These are phyloP conservation scores for Phanerodontia chrysosporium DNA, from an alignment of 768 basidiomycete species.

Conservation along the genomic window DNA sequence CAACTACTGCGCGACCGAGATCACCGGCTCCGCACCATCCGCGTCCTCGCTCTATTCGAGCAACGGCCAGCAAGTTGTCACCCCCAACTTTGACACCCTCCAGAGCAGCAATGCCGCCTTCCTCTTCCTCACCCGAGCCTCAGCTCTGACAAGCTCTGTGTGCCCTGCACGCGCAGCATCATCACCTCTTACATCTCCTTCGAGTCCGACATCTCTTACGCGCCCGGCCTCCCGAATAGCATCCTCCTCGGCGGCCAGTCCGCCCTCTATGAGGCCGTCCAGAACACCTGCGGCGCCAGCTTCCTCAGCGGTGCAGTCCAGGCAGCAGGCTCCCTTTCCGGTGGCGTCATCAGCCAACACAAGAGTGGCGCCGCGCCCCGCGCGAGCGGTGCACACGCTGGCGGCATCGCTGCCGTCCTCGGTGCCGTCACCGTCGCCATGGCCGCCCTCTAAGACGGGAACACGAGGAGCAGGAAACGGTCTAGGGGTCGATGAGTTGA, in stretches of 20 bases:
- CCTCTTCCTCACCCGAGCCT: slow-evolving; percentile 66
- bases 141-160: slow-evolving; percentile 61
- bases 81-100: slow-evolving; percentile 56
- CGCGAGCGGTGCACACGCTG: slow-evolving; percentile 22
- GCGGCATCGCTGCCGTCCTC: slow-evolving; percentile 28
- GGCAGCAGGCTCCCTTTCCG: slow-evolving; percentile 59
- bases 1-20: slow-evolving; percentile 61
- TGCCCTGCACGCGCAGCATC: slow-evolving; percentile 73
- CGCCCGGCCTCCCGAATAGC: slow-evolving; percentile 64
- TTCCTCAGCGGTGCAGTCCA: slow-evolving; percentile 69
- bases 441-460: slow-evolving; percentile 19
- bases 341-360: slow-evolving; percentile 25
- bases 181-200: slow-evolving; percentile 74
- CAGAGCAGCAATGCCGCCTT: slow-evolving; percentile 64
- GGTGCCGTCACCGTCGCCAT: slow-evolving; percentile 31
- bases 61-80: slow-evolving; percentile 29
- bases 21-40: slow-evolving; percentile 29
- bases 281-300: slow-evolving; percentile 57
- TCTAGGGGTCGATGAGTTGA: neutral
- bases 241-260: slow-evolving; percentile 62
- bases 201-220: slow-evolving; percentile 70
- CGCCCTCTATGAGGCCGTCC: slow-evolving; percentile 59
- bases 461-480: neutral
- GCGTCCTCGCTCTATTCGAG: slow-evolving; percentile 14
- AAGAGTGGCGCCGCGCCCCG: slow-evolving; percentile 28